phyloP scores from a whole-genome alignment of 1,139 yeast species.

The Geotrichum klebahnii region DNA sequence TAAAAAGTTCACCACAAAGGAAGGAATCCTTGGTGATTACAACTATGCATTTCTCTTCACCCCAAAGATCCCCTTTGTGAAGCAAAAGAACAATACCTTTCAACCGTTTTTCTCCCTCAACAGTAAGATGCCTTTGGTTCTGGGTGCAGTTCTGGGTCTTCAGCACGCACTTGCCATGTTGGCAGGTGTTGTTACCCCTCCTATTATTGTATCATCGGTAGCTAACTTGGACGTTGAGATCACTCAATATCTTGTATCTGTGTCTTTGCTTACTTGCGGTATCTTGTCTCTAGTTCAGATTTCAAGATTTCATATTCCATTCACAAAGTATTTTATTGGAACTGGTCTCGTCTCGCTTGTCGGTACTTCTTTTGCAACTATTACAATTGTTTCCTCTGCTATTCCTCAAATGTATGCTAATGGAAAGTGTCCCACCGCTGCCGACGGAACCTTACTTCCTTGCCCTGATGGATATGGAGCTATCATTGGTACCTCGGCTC shows the following conservation, averaged over 20 bases:
- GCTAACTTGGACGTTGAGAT: constrained; percentile 53
- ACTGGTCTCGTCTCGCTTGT: constrained; percentile 85
- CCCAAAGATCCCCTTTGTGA: constrained; percentile 68
- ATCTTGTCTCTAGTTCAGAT: constrained; percentile 70
- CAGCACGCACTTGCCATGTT: constrained; percentile 87
- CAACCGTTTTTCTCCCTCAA: constrained; percentile 74
- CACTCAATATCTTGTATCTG: constrained; percentile 70
- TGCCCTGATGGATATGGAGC: constrained; percentile 90
- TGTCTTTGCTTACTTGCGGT: constrained; percentile 72
- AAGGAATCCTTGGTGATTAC: constrained; percentile 78
- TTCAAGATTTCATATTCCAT: constrained; percentile 69
- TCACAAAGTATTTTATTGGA: constrained; percentile 72
- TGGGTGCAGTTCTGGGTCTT: constrained; percentile 73
- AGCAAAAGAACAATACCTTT: constrained; percentile 44
- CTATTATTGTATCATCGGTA: constrained; percentile 58
- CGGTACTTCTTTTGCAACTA: constrained; percentile 85
- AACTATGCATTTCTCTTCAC: constrained; percentile 73
- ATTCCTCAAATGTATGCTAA: constrained; percentile 72
- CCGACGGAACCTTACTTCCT: constrained; percentile 60
- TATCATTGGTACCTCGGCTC: constrained; percentile 72
- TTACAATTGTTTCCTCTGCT: constrained; percentile 70
- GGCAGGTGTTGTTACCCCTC: constrained; percentile 89
- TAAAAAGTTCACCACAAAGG: constrained; percentile 47
- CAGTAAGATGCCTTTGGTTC: constrained; percentile 69
- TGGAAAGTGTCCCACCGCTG: constrained; percentile 62